These are phyloP conservation scores for Umbelopsis sp. DNA, from an alignment of 371 early-diverging fungal genomes.

Conservation along the genomic window DNA sequence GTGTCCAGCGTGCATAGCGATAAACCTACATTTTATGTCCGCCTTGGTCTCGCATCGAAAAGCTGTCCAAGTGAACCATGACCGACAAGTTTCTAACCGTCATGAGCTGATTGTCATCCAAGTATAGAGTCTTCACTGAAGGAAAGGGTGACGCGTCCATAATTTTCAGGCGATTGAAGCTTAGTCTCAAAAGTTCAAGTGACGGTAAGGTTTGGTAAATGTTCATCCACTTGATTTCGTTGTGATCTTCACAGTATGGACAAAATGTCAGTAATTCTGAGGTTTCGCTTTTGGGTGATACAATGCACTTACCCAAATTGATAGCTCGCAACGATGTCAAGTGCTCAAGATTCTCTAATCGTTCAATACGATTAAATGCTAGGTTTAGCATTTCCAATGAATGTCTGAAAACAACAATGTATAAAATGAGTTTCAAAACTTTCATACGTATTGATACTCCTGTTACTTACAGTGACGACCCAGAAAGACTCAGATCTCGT, in stretches of 20 bases:
- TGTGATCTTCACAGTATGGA: slow-evolving; percentile 39
- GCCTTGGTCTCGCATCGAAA: slow-evolving; percentile 61
- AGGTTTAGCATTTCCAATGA: slow-evolving; percentile 56
- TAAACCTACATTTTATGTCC: slow-evolving; percentile 41
- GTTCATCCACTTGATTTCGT: slow-evolving; percentile 49
- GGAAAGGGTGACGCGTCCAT: slow-evolving; percentile 55
- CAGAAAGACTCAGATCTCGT: slow-evolving; percentile 38
- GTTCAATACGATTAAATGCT: slow-evolving; percentile 54
- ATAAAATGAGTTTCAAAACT: neutral
- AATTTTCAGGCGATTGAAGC: slow-evolving; percentile 49
- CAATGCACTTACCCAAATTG: slow-evolving; percentile 39
- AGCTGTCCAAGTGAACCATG: slow-evolving; percentile 44
- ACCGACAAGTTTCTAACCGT: slow-evolving; percentile 45
- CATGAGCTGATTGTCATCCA: slow-evolving; percentile 58
- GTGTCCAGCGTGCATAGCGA: neutral
- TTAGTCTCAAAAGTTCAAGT: slow-evolving; percentile 47
- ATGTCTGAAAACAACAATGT: slow-evolving; percentile 27
- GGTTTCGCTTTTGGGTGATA: neutral
- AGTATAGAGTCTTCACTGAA: slow-evolving; percentile 50
- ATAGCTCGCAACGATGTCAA: slow-evolving; percentile 40
- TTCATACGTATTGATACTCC: neutral
- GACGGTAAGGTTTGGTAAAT: slow-evolving; percentile 40
- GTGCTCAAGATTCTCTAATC: slow-evolving; percentile 47
- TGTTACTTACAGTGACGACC: slow-evolving; percentile 37
- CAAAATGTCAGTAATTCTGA: neutral